Conservation (phyloP, 148 eudicot species). For the Chenopodium berlandieri region DNA sequence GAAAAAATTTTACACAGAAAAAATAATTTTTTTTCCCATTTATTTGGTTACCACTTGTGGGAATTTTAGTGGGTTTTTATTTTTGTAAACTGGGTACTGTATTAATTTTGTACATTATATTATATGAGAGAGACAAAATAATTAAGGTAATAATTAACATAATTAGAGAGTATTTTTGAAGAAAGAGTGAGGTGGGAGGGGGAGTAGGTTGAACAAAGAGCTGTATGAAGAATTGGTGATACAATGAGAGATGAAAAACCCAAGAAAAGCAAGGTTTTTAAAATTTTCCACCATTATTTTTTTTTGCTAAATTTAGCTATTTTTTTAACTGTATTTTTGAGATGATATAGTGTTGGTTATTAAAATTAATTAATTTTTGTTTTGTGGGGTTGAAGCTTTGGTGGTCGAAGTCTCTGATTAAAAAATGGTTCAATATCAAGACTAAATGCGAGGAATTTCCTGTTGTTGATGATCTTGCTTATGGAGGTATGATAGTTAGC, state of each 20-base stretch:
- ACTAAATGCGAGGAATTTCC: constrained; percentile 63
- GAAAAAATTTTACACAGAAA: no score
- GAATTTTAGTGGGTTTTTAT: not conserved
- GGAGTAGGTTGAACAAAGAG: constrained; percentile 12
- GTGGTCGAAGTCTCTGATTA: constrained; percentile 81
- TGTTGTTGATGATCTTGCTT: constrained; percentile 66
- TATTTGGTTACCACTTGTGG: not conserved
- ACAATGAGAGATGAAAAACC: constrained; percentile 84
- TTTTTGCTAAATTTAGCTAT: not conserved
- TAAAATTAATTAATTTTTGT: constrained; percentile 14
- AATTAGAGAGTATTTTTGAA: not conserved
- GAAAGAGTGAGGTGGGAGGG: constrained; percentile 14
- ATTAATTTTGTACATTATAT: not conserved
- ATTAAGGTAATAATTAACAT: not conserved
- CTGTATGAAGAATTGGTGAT: constrained; percentile 64
- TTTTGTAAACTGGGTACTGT: not conserved
- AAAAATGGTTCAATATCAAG: constrained; percentile 88
- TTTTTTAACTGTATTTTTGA: not conserved
- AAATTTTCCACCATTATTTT: not conserved
- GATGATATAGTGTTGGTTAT: not conserved
- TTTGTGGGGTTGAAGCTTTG: constrained; percentile 55
- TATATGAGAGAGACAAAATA: not conserved
- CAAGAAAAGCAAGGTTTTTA: constrained; percentile 82
- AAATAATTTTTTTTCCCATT: no score
- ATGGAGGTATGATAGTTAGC: constrained; percentile 50